A percentile compares a stretch with the other conserved stretches of the same genome.
Evolutionary conservation across 2,329 filamentous ascomycete species (phyloP).

Genomic region (Sporothrix phasma): DNA sequence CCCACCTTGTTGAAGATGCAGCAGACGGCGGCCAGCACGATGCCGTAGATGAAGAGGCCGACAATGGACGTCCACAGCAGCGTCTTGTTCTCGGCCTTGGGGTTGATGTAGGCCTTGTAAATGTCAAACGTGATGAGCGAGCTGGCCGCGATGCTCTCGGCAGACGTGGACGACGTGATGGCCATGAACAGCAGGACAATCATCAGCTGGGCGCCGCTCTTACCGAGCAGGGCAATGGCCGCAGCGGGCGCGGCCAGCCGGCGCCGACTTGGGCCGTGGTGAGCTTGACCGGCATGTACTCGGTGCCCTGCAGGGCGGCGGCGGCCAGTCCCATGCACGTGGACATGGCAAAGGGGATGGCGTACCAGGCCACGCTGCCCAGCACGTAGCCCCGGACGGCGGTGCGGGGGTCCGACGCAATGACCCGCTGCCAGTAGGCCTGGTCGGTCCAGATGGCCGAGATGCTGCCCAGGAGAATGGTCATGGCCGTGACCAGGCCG

Average conservation of each 20-base stretch:
- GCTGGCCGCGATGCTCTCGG: background rate
- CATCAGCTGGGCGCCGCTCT: background rate
- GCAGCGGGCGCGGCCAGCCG: background rate
- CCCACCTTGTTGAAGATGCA: background rate
- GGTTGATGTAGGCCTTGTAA: background rate
- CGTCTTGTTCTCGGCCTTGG: background rate
- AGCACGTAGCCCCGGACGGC: background rate
- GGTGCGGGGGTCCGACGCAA: background rate
- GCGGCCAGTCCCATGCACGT: background rate
- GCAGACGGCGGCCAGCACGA: background rate
- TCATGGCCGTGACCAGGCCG: background rate
- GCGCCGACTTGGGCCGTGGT: background rate
- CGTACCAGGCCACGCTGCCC: background rate
- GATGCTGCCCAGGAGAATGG: background rate
- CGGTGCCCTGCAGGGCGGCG: background rate
- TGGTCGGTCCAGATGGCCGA: background rate
- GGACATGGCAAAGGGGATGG: background rate
- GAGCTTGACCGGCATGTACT: background rate
- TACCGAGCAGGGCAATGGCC: background rate
- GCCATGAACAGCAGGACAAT: background rate
- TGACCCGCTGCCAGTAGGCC: background rate
- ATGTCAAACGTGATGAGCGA: background rate
- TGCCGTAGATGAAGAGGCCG: background rate
- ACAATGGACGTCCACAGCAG: background rate
- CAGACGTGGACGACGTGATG: background rate